Evolutionary conservation across 768 basidiomycete genomes (phyloP), one percentile per base, ranked within the genome.

Genomic region (Rhizopogon sp.): DNA sequence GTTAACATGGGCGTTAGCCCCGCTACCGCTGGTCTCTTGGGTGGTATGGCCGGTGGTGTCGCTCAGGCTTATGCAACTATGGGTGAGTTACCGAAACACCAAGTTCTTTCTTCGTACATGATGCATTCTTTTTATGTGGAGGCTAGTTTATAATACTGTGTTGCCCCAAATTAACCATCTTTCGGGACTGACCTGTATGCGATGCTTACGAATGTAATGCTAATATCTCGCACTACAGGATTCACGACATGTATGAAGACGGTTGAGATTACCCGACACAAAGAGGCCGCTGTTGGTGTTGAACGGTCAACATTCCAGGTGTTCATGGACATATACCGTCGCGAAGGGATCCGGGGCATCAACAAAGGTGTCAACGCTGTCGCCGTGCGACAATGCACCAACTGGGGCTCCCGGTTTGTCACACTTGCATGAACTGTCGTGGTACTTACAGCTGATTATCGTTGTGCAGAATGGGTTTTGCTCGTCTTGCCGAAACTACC

Each of bases 171-270:
- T 51, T 52, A 57, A 50, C 39, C 54, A 47, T 62, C 55, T 58
- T 53, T 61, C 52, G 54, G 50, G 57, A 56, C 52, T 43, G 43
- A 58, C 17, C 29, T 50, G 6, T 17, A 16, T 14, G 25, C 14
- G 17, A 13, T 37, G 2, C 8, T 40, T 22, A 31, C n/a, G 39
- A 55, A 2, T 39, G 0, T 22, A 53, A 56, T 51, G 39, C 57
- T 70, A 39, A 51, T 31, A 60, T 35, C 6, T 59, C 37, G 44
- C 42, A 14, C 46, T 53, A 40, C 61, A 97, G 94, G 96, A 63
- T 93, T 98, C 77, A 96, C 93, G 74, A 98, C 96, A 42, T 97
- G 93, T 73, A 99, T 99, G 97, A 99, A 99, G 75, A 99, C 97
- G 20, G 97, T 84, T 59, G 94, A 96, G 72, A 98, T 98, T 61